Conservation (phyloP, 1,139 yeast species). For the Hyphopichia burtonii region DNA sequence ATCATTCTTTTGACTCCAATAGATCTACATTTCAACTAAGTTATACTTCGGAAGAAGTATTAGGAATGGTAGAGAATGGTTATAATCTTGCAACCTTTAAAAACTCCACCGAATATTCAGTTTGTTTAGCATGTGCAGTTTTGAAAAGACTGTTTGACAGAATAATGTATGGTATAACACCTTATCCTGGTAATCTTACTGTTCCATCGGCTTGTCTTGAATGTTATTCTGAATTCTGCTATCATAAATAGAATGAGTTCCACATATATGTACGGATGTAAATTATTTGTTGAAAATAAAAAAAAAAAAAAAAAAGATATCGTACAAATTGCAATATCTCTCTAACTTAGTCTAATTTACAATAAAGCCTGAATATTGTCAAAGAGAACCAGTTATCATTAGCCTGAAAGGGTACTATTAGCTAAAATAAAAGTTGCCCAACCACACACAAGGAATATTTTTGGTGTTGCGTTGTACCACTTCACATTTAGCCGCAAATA, state of each 20-base stretch:
- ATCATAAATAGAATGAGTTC: background rate
- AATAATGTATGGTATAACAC: slow-evolving; percentile 9
- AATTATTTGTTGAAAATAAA: no score
- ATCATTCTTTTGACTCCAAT: slow-evolving; percentile 45
- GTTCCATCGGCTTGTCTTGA: slow-evolving; percentile 20
- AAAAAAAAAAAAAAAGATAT: no score
- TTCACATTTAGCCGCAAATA: no score
- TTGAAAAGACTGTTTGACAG: slow-evolving; percentile 56
- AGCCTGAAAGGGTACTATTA: no score
- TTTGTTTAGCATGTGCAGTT: slow-evolving; percentile 61
- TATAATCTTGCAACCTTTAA: slow-evolving; percentile 47
- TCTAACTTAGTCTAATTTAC: no score
- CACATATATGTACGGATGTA: no score
- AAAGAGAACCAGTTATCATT: no score
- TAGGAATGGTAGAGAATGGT: slow-evolving; percentile 51
- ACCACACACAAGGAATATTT: no score
- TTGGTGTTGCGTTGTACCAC: no score
- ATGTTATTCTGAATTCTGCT: slow-evolving; percentile 39
- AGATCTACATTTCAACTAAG: slow-evolving; percentile 60
- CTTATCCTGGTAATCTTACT: slow-evolving; percentile 2
- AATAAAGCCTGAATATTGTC: no score
- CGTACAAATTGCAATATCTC: no score
- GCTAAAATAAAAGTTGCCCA: no score
- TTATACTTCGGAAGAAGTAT: slow-evolving; percentile 42
- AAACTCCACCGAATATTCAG: slow-evolving; percentile 44